Evolutionary conservation across 2,329 filamentous ascomycete species (phyloP).

Genomic region (Cladosporium sp.): DNA sequence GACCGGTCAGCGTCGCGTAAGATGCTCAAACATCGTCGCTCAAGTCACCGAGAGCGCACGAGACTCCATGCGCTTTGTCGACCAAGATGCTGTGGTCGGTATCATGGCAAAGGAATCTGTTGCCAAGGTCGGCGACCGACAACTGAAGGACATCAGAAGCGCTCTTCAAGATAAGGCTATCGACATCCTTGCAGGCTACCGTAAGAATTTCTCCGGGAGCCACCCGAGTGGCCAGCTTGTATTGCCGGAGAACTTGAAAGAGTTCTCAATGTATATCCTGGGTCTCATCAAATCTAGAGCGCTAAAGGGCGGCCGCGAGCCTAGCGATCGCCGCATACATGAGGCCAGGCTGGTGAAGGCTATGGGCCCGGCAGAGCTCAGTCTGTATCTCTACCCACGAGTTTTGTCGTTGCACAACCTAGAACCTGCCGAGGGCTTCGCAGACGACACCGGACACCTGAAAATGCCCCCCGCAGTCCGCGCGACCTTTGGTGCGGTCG

Average conservation of each 20-base stretch:
- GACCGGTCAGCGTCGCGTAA: conserved; percentile 79
- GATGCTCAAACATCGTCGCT: conserved; percentile 90
- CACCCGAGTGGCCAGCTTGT: conserved; percentile 91
- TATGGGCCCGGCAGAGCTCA: conserved; percentile 81
- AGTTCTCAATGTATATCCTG: conserved; percentile 94
- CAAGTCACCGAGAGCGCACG: conserved; percentile 81
- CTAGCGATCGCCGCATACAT: conserved; percentile 83
- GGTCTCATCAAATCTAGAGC: conserved; percentile 84
- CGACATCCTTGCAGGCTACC: conserved; percentile 85
- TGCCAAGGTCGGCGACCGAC: conserved; percentile 68
- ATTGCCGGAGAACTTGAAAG: conserved; percentile 91
- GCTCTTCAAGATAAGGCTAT: conserved; percentile 86
- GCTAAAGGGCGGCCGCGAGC: conserved; percentile 87
- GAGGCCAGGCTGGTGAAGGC: conserved; percentile 86
- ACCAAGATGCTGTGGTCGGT: conserved; percentile 87
- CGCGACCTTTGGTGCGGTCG: conserved; percentile 79
- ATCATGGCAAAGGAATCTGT: conserved; percentile 92
- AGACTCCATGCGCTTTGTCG: conserved; percentile 85
- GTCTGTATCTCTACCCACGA: conserved; percentile 88
- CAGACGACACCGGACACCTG: conserved; percentile 85
- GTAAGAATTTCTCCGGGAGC: conserved; percentile 82
- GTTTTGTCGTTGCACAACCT: conserved; percentile 92
- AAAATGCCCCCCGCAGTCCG: conserved; percentile 76
- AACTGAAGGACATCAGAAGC: conserved; percentile 79
- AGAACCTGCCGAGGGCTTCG: conserved; percentile 80